These are phyloP conservation scores for Hansenula lynferdii DNA, from an alignment of 1,139 yeast species.

Conservation along the genomic window DNA sequence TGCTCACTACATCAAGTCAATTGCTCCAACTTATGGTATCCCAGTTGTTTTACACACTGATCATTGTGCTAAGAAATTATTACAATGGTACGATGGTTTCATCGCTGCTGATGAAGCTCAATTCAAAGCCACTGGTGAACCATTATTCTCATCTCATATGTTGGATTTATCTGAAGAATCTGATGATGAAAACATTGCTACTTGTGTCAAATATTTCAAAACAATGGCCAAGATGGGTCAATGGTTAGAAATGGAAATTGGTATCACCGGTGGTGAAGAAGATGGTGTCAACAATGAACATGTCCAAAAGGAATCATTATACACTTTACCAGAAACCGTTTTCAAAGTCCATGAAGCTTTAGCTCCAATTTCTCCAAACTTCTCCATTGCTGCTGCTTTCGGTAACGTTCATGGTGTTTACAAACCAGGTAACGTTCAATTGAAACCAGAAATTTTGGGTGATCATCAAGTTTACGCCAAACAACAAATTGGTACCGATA, in stretches of 20 bases:
- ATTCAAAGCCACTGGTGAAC: constrained; percentile 87
- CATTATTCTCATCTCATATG: constrained; percentile 98
- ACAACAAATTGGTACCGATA: constrained; percentile 50
- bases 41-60: constrained; percentile 98
- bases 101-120: constrained; percentile 95
- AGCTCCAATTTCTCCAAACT: constrained; percentile 90
- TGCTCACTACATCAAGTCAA: constrained; percentile 94
- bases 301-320: constrained; percentile 80
- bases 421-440: constrained; percentile 97
- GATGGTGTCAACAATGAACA: constrained; percentile 99
- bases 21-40: constrained; percentile 94
- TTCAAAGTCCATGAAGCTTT: constrained; percentile 88
- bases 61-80: constrained; percentile 97
- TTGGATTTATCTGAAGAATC: constrained; percentile 96
- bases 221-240: constrained; percentile 94
- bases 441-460: constrained; percentile 90
- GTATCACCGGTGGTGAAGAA: constrained; percentile 99
- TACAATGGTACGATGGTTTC: constrained; percentile 99
- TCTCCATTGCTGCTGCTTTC: constrained; percentile 99
- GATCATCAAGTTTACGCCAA: constrained; percentile 89
- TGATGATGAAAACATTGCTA: constrained; percentile 92
- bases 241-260: constrained; percentile 99
- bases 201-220: constrained; percentile 91
- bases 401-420: constrained; percentile 99
- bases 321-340: constrained; percentile 96